These are phyloP conservation scores for Marsdenia floribunda DNA, from an alignment of 257 asterid genomes.

Conservation along the genomic window DNA sequence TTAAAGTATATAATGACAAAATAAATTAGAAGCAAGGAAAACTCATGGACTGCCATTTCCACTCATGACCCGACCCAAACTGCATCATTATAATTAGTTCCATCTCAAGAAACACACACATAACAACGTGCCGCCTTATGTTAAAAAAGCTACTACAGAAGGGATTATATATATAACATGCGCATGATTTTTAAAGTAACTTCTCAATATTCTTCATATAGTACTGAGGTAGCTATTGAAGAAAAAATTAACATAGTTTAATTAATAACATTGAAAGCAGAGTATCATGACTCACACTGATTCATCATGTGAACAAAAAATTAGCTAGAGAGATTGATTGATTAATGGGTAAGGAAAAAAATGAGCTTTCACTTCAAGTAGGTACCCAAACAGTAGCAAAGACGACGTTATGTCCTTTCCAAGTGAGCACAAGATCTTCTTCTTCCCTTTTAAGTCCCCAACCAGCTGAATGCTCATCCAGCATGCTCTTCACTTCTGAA, in stretches of 20 bases:
- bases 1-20: too few species aligned
- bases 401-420: slow-evolving; percentile 95
- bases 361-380: slow-evolving; percentile 9
- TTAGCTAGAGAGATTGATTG: neutral
- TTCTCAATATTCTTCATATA: slow-evolving; percentile 3
- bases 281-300: too few species aligned
- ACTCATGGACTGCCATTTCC: too few species aligned
- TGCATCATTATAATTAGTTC: too few species aligned
- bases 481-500: slow-evolving; percentile 67
- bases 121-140: too few species aligned
- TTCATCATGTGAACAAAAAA: neutral
- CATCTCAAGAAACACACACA: too few species aligned
- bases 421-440: slow-evolving; percentile 71
- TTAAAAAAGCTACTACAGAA: neutral
- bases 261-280: too few species aligned
- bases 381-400: slow-evolving; percentile 91
- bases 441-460: slow-evolving; percentile 96
- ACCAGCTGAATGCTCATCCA: slow-evolving; percentile 93
- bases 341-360: neutral
- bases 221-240: too few species aligned
- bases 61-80: too few species aligned
- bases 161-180: slow-evolving; percentile 4
- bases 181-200: neutral
- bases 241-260: too few species aligned
- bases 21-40: too few species aligned